Percentiles rank a stretch among this genome's conserved stretches.
Evolutionary conservation across 2,329 filamentous ascomycete genomes (phyloP).

Genomic region (Seiridium unicorne): DNA sequence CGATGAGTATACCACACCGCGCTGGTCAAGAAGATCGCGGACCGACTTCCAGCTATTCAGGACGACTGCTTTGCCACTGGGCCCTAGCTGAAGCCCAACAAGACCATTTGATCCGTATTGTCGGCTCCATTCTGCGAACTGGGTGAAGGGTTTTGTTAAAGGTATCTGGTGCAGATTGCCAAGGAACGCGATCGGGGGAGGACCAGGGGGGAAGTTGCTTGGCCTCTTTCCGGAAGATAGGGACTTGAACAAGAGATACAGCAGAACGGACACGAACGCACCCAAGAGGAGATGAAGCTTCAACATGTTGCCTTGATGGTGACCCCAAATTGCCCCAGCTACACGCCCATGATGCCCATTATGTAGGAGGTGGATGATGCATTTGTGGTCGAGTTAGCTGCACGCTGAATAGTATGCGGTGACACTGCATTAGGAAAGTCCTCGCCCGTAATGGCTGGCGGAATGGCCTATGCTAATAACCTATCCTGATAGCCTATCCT

Average conservation of each 20-base stretch:
- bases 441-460: neutral
- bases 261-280: neutral
- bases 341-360: neutral
- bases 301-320: neutral
- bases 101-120: constrained; percentile 15
- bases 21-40: constrained; percentile 19
- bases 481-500: too few relatives aligned
- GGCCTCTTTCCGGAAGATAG: neutral
- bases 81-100: constrained; percentile 17
- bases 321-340: neutral
- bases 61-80: constrained; percentile 15
- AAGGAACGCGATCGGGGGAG: constrained; percentile 15
- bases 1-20: constrained; percentile 19
- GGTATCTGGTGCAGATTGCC: constrained; percentile 22
- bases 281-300: neutral
- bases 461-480: too few relatives aligned
- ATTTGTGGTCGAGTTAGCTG: neutral
- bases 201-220: constrained; percentile 16
- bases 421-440: neutral
- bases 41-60: constrained; percentile 18
- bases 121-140: constrained; percentile 15
- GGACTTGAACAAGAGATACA: neutral
- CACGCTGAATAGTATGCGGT: neutral
- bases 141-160: constrained; percentile 12
- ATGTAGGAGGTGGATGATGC: neutral